These are phyloP conservation scores for Heimioporus sp. DNA, from an alignment of 768 basidiomycete genomes.

Conservation along the genomic window DNA sequence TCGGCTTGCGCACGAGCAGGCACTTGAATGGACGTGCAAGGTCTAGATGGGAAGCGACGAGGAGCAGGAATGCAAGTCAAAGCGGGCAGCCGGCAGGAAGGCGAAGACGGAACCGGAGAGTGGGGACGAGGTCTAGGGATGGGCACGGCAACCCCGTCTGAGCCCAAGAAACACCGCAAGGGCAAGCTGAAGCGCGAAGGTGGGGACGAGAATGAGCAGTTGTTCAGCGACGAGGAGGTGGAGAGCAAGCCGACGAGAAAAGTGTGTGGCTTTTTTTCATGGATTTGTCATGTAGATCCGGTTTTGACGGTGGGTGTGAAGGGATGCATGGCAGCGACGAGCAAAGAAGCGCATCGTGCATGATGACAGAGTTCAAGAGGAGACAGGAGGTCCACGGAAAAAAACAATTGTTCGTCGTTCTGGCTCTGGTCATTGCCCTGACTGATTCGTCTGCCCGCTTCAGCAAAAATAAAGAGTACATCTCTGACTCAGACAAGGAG, in stretches of 20 bases:
- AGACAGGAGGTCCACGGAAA: slow-evolving; percentile 59
- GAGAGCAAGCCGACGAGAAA: slow-evolving; percentile 61
- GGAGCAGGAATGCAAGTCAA: slow-evolving; percentile 66
- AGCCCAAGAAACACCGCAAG: slow-evolving; percentile 78
- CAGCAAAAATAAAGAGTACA: slow-evolving; percentile 87
- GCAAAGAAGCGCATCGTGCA: slow-evolving; percentile 74
- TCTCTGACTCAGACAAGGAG: slow-evolving; percentile 87
- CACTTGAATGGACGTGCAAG: slow-evolving; percentile 72
- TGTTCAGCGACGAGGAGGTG: slow-evolving; percentile 72
- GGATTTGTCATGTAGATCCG: not conserved
- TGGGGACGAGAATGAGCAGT: slow-evolving; percentile 55
- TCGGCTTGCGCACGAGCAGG: slow-evolving; percentile 71
- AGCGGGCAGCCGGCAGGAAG: slow-evolving; percentile 49
- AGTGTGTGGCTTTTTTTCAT: slow-evolving; percentile 37
- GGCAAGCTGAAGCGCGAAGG: slow-evolving; percentile 66
- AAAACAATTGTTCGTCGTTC: slow-evolving; percentile 66
- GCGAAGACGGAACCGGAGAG: slow-evolving; percentile 52
- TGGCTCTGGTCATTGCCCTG: not conserved
- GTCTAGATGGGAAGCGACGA: slow-evolving; percentile 71
- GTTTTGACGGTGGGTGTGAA: not conserved
- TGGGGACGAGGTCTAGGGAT: slow-evolving; percentile 40
- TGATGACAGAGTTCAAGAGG: slow-evolving; percentile 78
- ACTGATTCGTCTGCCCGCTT: slow-evolving; percentile 4
- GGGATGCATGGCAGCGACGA: slow-evolving; percentile 33
- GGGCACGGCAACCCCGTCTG: slow-evolving; percentile 20